Evolutionary conservation across 202 grass and related monocot species (phyloP).

Genomic region (Bolboschoenoplectus hybrid): DNA sequence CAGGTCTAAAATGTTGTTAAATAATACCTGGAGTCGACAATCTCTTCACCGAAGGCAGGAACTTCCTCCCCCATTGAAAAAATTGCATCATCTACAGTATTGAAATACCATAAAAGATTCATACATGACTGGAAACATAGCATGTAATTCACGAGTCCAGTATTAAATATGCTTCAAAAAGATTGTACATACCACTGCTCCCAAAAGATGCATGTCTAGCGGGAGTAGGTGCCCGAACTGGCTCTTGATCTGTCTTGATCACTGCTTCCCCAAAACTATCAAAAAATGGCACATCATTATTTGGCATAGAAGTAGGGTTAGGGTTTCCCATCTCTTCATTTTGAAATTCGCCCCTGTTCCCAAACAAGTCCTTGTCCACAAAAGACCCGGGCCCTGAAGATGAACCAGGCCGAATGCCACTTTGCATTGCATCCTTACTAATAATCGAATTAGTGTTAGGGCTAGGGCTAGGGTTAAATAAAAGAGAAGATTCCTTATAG

Average conservation of each 20-base stretch:
- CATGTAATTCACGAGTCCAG: not conserved
- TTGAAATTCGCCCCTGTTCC: conserved; percentile 54
- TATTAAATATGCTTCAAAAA: conserved; percentile 3
- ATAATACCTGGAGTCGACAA: conserved; percentile 30
- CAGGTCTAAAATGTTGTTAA: not conserved
- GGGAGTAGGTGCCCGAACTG: conserved; percentile 26
- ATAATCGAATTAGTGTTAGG: conserved; percentile 38
- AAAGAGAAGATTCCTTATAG: conserved; percentile 59
- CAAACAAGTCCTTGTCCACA: conserved; percentile 62
- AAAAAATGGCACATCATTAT: conserved; percentile 21
- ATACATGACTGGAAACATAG: conserved; percentile 14
- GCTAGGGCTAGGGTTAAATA: conserved; percentile 46
- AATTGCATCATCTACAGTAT: conserved; percentile 37
- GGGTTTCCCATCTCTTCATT: conserved; percentile 59
- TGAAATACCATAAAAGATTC: conserved; percentile 20
- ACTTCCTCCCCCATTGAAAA: conserved; percentile 36
- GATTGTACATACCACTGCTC: conserved; percentile 36
- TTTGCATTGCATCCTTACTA: conserved; percentile 37
- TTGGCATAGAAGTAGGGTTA: conserved; percentile 27
- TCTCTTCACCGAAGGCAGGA: conserved; percentile 28
- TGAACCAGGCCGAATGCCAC: conserved; percentile 33
- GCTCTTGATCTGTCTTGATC: conserved; percentile 36
- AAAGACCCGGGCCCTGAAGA: conserved; percentile 52
- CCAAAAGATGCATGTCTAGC: conserved; percentile 35
- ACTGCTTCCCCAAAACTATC: conserved; percentile 40